These are phyloP conservation scores for Chalciporus pseudorubinellus DNA, from an alignment of 768 basidiomycete species.

Conservation along the genomic window DNA sequence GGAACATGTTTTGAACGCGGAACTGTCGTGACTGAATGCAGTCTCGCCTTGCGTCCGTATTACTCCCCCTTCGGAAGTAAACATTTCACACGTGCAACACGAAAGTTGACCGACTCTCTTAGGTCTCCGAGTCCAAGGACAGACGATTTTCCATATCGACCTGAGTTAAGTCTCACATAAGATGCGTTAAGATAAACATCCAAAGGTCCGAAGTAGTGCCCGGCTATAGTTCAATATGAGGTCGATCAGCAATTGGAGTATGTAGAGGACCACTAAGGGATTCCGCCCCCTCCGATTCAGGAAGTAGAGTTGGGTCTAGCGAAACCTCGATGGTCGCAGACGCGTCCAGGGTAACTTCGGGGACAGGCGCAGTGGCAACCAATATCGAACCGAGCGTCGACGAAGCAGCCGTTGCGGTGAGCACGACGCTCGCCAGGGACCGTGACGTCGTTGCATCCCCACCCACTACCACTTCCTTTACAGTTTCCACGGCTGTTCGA, in stretches of 20 bases:
- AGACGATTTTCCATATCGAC: not conserved
- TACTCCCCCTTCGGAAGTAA: not conserved
- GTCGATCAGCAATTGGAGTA: not conserved
- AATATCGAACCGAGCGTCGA: slow-evolving; percentile 14
- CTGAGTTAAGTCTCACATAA: not conserved
- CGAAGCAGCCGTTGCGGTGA: not conserved
- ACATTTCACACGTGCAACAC: not conserved
- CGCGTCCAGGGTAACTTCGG: not conserved
- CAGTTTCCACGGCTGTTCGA: not conserved
- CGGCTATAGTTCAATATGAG: not conserved
- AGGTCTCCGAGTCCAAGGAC: not conserved
- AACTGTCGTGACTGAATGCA: not conserved
- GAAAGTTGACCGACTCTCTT: not conserved
- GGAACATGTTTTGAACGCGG: not conserved
- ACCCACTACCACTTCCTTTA: slow-evolving; percentile 10
- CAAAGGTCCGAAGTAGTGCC: not conserved
- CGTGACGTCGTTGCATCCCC: not conserved
- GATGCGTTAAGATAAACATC: not conserved
- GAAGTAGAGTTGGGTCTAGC: not conserved
- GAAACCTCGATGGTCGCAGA: not conserved
- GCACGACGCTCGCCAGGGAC: slow-evolving; percentile 8
- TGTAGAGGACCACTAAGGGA: not conserved
- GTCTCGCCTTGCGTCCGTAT: not conserved
- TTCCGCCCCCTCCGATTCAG: not conserved
- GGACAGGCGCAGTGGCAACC: slow-evolving; percentile 3